A percentile compares a stretch with the other conserved stretches of the same genome.
Conservation (phyloP, 129 eudicot species). For the Kitagawia praeruptora region DNA sequence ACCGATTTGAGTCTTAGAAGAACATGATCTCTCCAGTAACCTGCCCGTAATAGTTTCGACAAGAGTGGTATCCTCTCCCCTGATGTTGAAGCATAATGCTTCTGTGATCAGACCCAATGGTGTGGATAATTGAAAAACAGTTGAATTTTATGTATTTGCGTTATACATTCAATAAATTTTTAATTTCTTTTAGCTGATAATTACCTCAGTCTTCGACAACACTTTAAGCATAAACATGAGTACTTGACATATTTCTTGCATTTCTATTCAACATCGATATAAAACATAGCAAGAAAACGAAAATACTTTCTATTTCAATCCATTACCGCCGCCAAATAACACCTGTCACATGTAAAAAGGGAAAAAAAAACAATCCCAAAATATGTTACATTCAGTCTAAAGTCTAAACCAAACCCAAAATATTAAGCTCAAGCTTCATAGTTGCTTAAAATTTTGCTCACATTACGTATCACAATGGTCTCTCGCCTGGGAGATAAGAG, state of each 20-base stretch:
- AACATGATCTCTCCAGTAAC: background rate
- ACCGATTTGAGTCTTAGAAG: background rate
- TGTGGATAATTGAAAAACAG: background rate
- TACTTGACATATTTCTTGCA: too few relatives aligned
- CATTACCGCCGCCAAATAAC: background rate
- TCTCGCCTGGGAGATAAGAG: constrained; percentile 74
- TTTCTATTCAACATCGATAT: too few relatives aligned
- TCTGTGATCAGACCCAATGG: background rate
- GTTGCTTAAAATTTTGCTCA: constrained; percentile 13
- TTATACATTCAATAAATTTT: background rate
- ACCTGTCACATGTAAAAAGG: background rate
- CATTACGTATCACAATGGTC: constrained; percentile 27
- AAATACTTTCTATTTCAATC: background rate
- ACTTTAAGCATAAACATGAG: background rate
- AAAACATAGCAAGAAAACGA: too few relatives aligned
- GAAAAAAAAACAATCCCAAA: background rate
- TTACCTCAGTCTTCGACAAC: too few relatives aligned
- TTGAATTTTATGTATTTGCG: background rate
- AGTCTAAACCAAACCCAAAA: constrained; percentile 12
- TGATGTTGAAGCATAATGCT: background rate
- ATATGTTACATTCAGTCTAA: constrained; percentile 12
- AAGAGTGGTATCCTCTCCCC: background rate
- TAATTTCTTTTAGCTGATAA: too few relatives aligned
- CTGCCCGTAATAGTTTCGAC: background rate
- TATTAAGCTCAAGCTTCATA: constrained; percentile 12